phyloP scores from a whole-genome alignment of 805 yeast genomes.

The Candida peoriensis region DNA sequence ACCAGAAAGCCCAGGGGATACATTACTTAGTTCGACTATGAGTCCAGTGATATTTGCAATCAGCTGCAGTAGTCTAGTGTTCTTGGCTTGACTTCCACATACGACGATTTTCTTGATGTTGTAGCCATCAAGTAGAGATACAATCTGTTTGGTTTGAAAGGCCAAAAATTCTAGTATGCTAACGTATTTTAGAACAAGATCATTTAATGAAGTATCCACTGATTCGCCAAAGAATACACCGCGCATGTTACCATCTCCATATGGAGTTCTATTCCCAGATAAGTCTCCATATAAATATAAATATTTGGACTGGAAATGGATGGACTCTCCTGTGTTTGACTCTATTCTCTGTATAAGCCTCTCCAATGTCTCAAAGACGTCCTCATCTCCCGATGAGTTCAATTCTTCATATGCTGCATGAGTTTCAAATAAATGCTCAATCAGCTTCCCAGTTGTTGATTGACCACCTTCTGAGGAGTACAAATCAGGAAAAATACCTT shows the following conservation, averaged over 20 bases:
- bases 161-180: slow-evolving; percentile 45
- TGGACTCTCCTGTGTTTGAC: slow-evolving; percentile 7
- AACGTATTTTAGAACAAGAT: slow-evolving; percentile 39
- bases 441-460: slow-evolving; percentile 52
- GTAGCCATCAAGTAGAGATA: slow-evolving; percentile 25
- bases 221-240: slow-evolving; percentile 47
- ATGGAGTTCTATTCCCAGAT: slow-evolving; percentile 56
- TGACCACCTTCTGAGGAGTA: slow-evolving; percentile 50
- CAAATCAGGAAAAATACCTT: slow-evolving; percentile 27
- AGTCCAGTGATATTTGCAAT: slow-evolving; percentile 23
- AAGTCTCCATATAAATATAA: slow-evolving; percentile 50
- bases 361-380: slow-evolving; percentile 23
- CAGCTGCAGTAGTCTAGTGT: slow-evolving; percentile 33
- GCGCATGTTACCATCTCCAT: slow-evolving; percentile 41
- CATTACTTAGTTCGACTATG: slow-evolving; percentile 16
- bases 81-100: slow-evolving; percentile 52
- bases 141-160: slow-evolving; percentile 42
- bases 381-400: slow-evolving; percentile 4
- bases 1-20: slow-evolving; percentile 22
- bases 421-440: slow-evolving; percentile 41
- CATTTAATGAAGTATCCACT: slow-evolving; percentile 27
- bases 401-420: slow-evolving; percentile 30
- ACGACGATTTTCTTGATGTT: slow-evolving; percentile 33
- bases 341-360: slow-evolving; percentile 14
- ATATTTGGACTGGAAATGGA: slow-evolving; percentile 28